Evolutionary conservation across 106 monocot species (phyloP).

Genomic region (Acorus gramineus): DNA sequence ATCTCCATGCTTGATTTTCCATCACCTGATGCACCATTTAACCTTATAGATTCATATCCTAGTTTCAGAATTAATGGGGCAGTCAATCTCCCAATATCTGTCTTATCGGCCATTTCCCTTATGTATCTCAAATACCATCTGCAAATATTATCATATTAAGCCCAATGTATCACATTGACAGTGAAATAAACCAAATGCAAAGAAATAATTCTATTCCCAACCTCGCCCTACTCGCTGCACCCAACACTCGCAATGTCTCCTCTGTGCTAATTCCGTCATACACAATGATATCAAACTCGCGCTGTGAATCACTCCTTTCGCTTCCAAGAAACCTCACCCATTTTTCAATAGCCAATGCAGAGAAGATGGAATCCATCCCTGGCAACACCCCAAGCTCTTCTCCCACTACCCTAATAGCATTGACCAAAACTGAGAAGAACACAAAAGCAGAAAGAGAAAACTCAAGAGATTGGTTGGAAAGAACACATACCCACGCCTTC

Average conservation of each 20-base stretch:
- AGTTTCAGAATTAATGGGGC: constrained; percentile 81
- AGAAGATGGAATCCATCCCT: constrained; percentile 88
- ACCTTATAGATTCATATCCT: constrained; percentile 47
- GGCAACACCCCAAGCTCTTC: constrained; percentile 93
- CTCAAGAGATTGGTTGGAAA: too few species aligned
- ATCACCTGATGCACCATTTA: constrained; percentile 39
- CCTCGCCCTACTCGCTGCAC: constrained; percentile 77
- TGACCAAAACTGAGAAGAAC: too few species aligned
- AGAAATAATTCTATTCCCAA: constrained; percentile 6
- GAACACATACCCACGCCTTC: constrained; percentile 61
- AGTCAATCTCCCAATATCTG: constrained; percentile 83
- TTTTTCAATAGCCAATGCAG: constrained; percentile 64
- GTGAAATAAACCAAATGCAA: not conserved
- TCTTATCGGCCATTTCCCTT: constrained; percentile 73
- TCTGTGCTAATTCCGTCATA: constrained; percentile 82
- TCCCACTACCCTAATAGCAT: constrained; percentile 52
- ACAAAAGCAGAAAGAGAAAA: not conserved
- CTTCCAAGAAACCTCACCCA: constrained; percentile 50
- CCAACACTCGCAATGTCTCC: constrained; percentile 72
- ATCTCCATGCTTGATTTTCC: constrained; percentile 68
- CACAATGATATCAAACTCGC: constrained; percentile 57
- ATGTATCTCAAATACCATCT: constrained; percentile 81
- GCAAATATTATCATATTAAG: not conserved
- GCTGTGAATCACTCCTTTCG: constrained; percentile 15
- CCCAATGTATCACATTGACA: not conserved